Evolutionary conservation across 179 eudicot species (phyloP), one percentile per base, ranked within the genome.

Genomic region (Drosera spatulata): DNA sequence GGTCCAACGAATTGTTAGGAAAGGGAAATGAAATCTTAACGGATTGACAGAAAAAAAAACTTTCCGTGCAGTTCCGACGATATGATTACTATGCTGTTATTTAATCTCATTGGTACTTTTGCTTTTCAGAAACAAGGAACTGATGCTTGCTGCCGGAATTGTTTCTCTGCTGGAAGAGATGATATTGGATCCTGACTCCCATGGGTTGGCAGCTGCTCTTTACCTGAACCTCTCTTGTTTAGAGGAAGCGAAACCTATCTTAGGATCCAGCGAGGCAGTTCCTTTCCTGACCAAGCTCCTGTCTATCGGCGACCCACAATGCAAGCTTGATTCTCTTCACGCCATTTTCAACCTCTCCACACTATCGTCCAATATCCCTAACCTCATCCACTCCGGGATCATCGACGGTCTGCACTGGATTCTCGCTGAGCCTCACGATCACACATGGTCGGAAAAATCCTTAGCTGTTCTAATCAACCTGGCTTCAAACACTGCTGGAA

Each of bases 201-300:
- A 63, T 37, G 76, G 78, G 63, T 64, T 86, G 48, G 79, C 77
- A 15, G 81, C 85, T 33, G 91, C 87, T 39, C 82, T 85, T 46
- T 82, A 82, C 69, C 69, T 82, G 55, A 85, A 80, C 61, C 78
- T 85, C 10, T 82, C 91, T 6, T 82, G 81, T 62, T 81, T 82
- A n/a, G 87, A 85, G 14, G 75, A 77, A 69, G 87, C 85, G 56
- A 85, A 85, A 65, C 73, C 82, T 39, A 63, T 74, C 9, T 71
- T 85, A 50, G 88, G 85, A 33, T 65, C 78, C 4, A 67, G 75
- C 41, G 60, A 66, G 41, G 87, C 87, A 5, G 79, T 76, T 65
- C 80, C 85, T 14, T 85, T 85, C 64, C 61, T 85, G 55, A 66
- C 74, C 43, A 42, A 66, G 11, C 77, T 85, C 13, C 61, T 48